Evolutionary conservation across 208 protist species (phyloP), one percentile per base, ranked within the genome.

Genomic region (Wallacemonas sp.): DNA sequence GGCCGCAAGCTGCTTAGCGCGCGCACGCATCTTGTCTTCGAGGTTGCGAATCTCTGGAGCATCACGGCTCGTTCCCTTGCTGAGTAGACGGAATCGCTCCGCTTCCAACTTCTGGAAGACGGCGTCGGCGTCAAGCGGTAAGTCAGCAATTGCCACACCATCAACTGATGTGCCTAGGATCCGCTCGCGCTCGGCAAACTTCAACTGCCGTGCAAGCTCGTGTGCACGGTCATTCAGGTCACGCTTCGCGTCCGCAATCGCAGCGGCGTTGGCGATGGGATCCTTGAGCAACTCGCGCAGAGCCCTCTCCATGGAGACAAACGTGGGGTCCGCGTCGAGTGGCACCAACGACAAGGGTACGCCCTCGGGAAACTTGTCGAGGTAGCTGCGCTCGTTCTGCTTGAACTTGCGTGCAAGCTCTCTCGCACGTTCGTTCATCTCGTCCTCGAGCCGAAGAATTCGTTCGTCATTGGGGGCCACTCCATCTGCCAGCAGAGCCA

Each of bases 351-450:
- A 33, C 30, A 80, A 29, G n/a, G 72, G 74, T 19, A 88, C 69
- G 39, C 78, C 78, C 41, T 78, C 68, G 6, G 78, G 78, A 29
- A 70, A 65, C 9, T 54, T 56, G 60, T 84, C 70, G 2, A 83
- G 57, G 58, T 74, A 78, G 41, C 54, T 60, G 3, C 81, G 73
- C 30, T 83, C 83, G 24, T 34, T 57, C 41, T 49, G 43, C 44
- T 79, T 73, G 16, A 75, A 49, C 29, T 82, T 76, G 11, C 44
- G 24, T 2, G 80, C 86, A n/a, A 90, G 55, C 56, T 81, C 74
- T 21, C 80, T 64, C 12, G 78, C 83, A 46, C 84, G 81, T 39
- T 80, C 74, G 68, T 92, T 90, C 48, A 95, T 72, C 33, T 77
- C 66, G 1, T 69, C 63, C 76, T 94, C 87, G 32, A 90, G 47